Conservation (phyloP, 768 basidiomycete genomes). For the Gymnopilus dilepis region DNA sequence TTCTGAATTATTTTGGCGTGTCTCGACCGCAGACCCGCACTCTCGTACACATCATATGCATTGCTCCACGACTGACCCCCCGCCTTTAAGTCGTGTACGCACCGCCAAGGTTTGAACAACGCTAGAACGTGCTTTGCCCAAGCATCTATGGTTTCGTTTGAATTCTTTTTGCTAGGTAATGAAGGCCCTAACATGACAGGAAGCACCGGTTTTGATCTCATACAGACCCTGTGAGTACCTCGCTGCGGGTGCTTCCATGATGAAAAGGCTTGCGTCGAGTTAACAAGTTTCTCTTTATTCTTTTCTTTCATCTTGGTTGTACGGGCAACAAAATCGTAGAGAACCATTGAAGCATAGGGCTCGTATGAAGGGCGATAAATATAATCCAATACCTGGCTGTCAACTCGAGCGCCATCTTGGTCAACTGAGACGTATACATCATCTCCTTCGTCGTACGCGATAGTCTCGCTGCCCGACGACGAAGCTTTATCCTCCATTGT, state of each 20-base stretch:
- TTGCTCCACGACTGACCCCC: background rate
- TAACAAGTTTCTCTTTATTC: too few relatives aligned
- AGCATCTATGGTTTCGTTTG: background rate
- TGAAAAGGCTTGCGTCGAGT: background rate
- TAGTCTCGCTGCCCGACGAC: background rate
- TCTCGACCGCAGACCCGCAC: too few relatives aligned
- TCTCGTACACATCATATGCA: background rate
- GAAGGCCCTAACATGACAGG: too few relatives aligned
- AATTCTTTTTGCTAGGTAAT: background rate
- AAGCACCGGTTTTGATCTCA: background rate
- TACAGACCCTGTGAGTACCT: background rate
- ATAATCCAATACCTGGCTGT: background rate
- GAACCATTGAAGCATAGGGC: background rate
- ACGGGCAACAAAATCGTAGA: constrained; percentile 6
- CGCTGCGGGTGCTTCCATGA: background rate
- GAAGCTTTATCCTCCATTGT: background rate
- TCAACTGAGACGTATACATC: background rate
- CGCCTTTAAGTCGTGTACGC: background rate
- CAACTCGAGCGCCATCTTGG: background rate
- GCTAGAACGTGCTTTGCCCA: constrained; percentile 10
- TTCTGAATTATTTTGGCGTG: background rate
- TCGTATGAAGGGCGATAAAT: background rate
- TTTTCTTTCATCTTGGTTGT: background rate
- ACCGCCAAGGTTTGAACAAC: constrained; percentile 8
- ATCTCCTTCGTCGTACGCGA: background rate